Evolutionary conservation across 805 yeast species (phyloP).

Genomic region (Ogataea pilisensis): DNA sequence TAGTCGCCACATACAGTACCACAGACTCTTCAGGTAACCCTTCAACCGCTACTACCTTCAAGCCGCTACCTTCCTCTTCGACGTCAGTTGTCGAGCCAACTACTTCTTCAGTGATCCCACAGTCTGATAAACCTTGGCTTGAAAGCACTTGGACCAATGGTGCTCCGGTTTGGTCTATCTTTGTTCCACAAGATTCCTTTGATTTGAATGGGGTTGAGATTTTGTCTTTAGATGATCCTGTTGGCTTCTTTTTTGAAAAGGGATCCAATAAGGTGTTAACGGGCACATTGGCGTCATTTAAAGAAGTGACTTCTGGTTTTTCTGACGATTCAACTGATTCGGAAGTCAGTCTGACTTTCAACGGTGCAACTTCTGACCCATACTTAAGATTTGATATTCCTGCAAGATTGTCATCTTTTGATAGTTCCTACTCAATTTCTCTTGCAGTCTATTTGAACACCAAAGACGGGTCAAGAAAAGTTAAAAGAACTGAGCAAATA

Average conservation of each 20-base stretch:
- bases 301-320: slow-evolving; percentile 5
- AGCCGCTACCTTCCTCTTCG: slow-evolving; percentile 4
- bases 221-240: slow-evolving; percentile 3
- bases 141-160: slow-evolving; percentile 9
- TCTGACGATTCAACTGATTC: slow-evolving; percentile 1
- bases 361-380: slow-evolving; percentile 13
- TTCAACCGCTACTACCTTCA: slow-evolving; percentile 11
- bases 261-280: not conserved
- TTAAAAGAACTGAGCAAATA: slow-evolving; percentile 14
- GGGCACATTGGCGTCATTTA: slow-evolving; percentile 2
- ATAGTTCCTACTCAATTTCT: slow-evolving; percentile 1
- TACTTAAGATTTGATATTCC: slow-evolving; percentile 9
- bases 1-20: slow-evolving; percentile 23
- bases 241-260: slow-evolving; percentile 2
- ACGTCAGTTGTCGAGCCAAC: too few relatives aligned
- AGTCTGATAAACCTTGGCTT: slow-evolving; percentile 11
- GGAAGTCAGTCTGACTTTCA: slow-evolving; percentile 5
- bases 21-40: slow-evolving; percentile 14
- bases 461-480: not conserved
- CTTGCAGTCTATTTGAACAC: slow-evolving; percentile 10
- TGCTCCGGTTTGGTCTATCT: slow-evolving; percentile 14
- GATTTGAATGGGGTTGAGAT: slow-evolving; percentile 2
- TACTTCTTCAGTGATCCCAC: too few relatives aligned
- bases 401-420: slow-evolving; percentile 15
- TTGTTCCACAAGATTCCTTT: slow-evolving; percentile 11